Evolutionary conservation across 768 basidiomycete species (phyloP).

Genomic region (Pulveroboletus sp.): DNA sequence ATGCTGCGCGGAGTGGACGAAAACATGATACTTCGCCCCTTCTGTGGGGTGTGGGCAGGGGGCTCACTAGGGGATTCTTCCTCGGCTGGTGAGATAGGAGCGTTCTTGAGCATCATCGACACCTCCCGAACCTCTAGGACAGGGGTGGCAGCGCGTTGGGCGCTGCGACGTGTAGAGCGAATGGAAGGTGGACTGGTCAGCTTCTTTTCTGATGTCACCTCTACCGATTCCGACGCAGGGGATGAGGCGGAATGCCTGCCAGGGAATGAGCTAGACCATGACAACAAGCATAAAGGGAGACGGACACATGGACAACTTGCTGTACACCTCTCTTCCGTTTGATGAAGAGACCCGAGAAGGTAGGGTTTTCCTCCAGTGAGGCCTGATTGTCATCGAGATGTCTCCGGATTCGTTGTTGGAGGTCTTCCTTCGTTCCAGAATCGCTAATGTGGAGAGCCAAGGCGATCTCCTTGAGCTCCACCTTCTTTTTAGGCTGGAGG

Average conservation of each 20-base stretch:
- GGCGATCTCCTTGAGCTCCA: conserved; percentile 61
- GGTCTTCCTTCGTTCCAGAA: conserved; percentile 58
- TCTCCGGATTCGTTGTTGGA: conserved; percentile 56
- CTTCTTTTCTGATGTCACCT: conserved; percentile 14
- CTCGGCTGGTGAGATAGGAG: conserved; percentile 36
- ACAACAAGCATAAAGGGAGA: neutral
- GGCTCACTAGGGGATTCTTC: conserved; percentile 5
- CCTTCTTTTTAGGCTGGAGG: conserved; percentile 63
- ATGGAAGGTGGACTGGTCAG: conserved; percentile 15
- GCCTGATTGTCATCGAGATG: conserved; percentile 54
- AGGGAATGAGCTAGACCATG: neutral
- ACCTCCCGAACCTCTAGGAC: conserved; percentile 46
- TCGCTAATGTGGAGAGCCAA: conserved; percentile 47
- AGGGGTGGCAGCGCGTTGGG: conserved; percentile 40
- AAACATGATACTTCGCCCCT: conserved; percentile 12
- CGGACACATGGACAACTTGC: conserved; percentile 12
- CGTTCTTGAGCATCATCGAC: conserved; percentile 48
- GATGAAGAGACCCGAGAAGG: conserved; percentile 51
- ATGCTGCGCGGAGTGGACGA: conserved; percentile 28
- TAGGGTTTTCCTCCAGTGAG: conserved; percentile 51
- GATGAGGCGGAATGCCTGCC: conserved; percentile 16
- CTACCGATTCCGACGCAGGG: conserved; percentile 9
- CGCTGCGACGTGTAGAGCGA: conserved; percentile 21
- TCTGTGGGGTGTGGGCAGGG: conserved; percentile 12
- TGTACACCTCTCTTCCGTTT: conserved; percentile 34